Evolutionary conservation across 768 basidiomycete species (phyloP), one percentile per base, ranked within the genome.

Genomic region (Dioszegia aurantiaca): DNA sequence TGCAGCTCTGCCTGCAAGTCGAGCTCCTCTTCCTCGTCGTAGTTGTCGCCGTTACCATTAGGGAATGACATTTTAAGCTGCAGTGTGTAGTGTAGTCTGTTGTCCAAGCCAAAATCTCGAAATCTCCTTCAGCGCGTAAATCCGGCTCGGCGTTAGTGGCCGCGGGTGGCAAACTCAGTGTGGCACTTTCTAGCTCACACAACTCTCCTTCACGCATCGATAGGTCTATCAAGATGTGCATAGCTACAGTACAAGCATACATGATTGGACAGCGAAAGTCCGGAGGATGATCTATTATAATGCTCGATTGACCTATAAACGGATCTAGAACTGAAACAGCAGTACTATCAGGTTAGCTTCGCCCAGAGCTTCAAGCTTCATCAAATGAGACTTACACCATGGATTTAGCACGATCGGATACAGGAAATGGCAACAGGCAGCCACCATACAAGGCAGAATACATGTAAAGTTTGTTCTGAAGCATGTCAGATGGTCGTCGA

Each of bases 371-470:
- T n/a, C 33, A 21, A 19, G 10, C 1, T 21, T 8, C 6, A 33
- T 4, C 16, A 43, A 44, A 27, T 12, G 24, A 27, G 42, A 68
- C 67, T 63, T 46, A 72, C 70, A 60, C 70, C 70, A 72, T n/a
- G 70, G 70, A 41, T 72, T 72, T 9, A 72, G 55, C 21, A 68
- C 71, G 52, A 69, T 73, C 2, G 68, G 71, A 44, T 69, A 72
- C 27, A 75, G 55, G 61, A 75, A 71, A 46, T 75, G 73, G 36
- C 68, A 75, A 21, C 64, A 56, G 4, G 74, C 71, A 55, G 70
- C 67, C 12, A 68, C 63, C 60, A 73, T 73, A 42, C 68, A 61
- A 4, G 74, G 74, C 3, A 75, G 61, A 44, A 75, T 75, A 55
- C 67, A 67, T 30, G 69, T 70, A 46, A 75, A 68, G 46, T 75